Evolutionary conservation across 148 eudicot species (phyloP), one percentile per base, ranked within the genome.

Genomic region (Chenopodium album): DNA sequence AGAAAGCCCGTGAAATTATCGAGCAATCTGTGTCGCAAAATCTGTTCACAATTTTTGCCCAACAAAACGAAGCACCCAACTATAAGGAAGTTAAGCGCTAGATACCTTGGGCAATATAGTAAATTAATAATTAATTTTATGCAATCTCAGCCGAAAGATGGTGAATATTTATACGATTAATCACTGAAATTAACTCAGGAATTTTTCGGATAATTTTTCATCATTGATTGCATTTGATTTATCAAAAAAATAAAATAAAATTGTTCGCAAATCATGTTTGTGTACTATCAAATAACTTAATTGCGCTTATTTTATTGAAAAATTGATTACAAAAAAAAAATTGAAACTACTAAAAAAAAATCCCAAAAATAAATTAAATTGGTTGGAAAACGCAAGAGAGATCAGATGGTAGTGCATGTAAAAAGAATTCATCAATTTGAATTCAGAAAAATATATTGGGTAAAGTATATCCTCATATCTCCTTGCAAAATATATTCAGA

Each of bases 81-180:
- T 66, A 73, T 48, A 8, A n/a, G n/a, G 2, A 85, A 84, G 65
- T 78, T 83, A 37, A 70, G 84, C 79, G 78, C 80, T 82, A 85
- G 87, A 85, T 85, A 85, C 87, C 84, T 60, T 70, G 73, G 87
- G 84, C 87, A 64, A 76, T 32, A 3, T 4, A 0, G 28, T 13
- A 1, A 9, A 29, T 4, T 31, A 4, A 13, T 31, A 0, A 28
- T 7, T 0, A 11, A 69, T 6, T 41, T 23, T n/a, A 23, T 67
- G 87, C 87, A 85, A 81, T 81, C 87, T 85, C 87, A 85, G 84
- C 78, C 87, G 87, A 85, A 85, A 85, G 87, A 85, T 85, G 84
- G 87, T 85, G 84, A 85, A 64, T 37, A 7, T 22, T 52, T 17
- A 29, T 50, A 14, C 19, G 1, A 23, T 37, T 81, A 66, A 85